phyloP scores from a whole-genome alignment of 495 filamentous ascomycete species.

The Tetracladium marchalianum region DNA sequence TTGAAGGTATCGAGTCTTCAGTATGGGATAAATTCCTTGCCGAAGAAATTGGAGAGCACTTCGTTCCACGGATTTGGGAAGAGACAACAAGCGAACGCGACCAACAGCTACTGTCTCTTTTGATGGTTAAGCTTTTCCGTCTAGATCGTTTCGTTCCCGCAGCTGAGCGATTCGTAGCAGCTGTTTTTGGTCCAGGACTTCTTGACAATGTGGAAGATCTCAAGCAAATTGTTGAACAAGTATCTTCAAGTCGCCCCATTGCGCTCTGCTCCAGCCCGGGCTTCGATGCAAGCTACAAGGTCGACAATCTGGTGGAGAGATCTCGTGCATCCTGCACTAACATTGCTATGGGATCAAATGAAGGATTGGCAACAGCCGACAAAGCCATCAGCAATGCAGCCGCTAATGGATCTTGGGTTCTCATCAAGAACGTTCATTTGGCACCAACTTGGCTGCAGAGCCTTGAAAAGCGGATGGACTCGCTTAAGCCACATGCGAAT shows the following conservation, averaged over 20 bases:
- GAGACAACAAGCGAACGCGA: conserved; percentile 53
- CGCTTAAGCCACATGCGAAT: conserved; percentile 85
- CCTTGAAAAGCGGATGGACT: conserved; percentile 90
- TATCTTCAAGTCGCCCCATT: conserved; percentile 76
- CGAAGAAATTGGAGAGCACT: conserved; percentile 83
- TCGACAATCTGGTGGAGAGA: conserved; percentile 85
- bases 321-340: conserved; percentile 76
- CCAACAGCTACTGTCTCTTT: conserved; percentile 69
- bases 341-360: conserved; percentile 97
- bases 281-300: conserved; percentile 98
- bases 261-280: conserved; percentile 88
- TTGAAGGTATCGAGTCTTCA: conserved; percentile 47
- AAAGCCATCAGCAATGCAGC: conserved; percentile 92
- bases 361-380: conserved; percentile 84
- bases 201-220: conserved; percentile 78
- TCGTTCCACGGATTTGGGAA: conserved; percentile 71
- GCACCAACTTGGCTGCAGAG: conserved; percentile 93
- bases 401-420: conserved; percentile 86
- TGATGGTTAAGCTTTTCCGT: conserved; percentile 89
- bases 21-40: conserved; percentile 73
- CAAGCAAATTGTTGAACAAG: conserved; percentile 72
- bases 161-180: conserved; percentile 80
- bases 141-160: conserved; percentile 90
- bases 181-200: conserved; percentile 77
- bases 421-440: conserved; percentile 98